These are phyloP conservation scores for Styphnolobium japonicum DNA, from an alignment of 306 rosid genomes.

Conservation along the genomic window DNA sequence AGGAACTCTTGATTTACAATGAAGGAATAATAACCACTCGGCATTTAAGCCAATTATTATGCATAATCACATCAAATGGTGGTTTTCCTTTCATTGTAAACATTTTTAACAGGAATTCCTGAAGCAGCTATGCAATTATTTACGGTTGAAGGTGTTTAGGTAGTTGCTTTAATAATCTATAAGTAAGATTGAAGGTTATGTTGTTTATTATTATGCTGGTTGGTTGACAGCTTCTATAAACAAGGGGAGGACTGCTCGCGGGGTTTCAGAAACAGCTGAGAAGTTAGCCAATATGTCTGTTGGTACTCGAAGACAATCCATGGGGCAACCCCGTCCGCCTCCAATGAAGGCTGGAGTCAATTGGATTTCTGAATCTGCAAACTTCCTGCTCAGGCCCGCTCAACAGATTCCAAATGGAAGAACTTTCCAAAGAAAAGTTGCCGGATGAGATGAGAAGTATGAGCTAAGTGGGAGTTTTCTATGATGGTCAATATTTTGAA, in stretches of 20 bases:
- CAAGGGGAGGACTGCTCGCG: conserved; percentile 59
- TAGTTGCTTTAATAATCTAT: conserved; percentile 14
- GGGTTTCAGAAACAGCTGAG: too few relatives aligned
- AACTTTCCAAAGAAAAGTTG: conserved; percentile 67
- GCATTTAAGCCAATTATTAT: background rate
- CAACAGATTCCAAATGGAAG: conserved; percentile 60
- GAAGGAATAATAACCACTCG: background rate
- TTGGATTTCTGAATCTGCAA: conserved; percentile 68
- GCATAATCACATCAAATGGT: background rate
- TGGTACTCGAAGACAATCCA: conserved; percentile 47
- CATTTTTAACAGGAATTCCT: background rate
- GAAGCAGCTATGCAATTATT: background rate
- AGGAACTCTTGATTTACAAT: background rate
- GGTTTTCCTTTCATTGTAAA: background rate
- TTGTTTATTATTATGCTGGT: background rate
- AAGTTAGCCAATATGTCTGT: conserved; percentile 74
- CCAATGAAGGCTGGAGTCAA: conserved; percentile 84
- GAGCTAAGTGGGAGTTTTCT: background rate
- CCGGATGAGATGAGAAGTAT: conserved; percentile 55
- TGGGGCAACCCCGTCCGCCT: conserved; percentile 59
- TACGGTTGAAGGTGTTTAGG: background rate
- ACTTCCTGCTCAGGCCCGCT: conserved; percentile 54
- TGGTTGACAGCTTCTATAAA: conserved; percentile 48
- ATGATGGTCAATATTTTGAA: background rate
- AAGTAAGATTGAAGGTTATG: too few relatives aligned